These are phyloP conservation scores for Monosporozyma servazzii DNA, from an alignment of 805 yeast species.

Conservation along the genomic window DNA sequence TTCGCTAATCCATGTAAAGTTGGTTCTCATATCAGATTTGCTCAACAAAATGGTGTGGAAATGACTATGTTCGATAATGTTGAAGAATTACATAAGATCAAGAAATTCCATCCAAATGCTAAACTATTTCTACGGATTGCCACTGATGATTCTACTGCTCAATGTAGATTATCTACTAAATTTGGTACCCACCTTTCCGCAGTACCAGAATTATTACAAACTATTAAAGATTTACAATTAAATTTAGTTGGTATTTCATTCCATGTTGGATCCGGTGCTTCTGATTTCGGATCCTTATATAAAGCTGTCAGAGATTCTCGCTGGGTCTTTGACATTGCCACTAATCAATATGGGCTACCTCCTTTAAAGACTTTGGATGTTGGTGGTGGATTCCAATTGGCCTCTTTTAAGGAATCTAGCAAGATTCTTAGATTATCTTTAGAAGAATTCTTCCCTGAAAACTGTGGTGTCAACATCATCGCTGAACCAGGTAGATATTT, in stretches of 20 bases:
- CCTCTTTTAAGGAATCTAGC: constrained; percentile 52
- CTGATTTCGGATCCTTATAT: constrained; percentile 54
- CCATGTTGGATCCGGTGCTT: constrained; percentile 93
- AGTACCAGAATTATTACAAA: constrained; percentile 46
- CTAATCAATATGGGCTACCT: constrained; percentile 34
- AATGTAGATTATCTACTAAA: constrained; percentile 78
- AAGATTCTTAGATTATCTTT: constrained; percentile 47
- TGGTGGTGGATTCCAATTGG: constrained; percentile 85
- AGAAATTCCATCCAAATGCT: constrained; percentile 57
- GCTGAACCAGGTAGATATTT: constrained; percentile 94
- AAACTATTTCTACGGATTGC: constrained; percentile 68
- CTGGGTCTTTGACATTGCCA: constrained; percentile 53
- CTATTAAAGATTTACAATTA: constrained; percentile 52
- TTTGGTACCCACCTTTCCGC: constrained; percentile 68
- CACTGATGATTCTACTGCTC: constrained; percentile 83
- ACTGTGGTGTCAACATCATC: constrained; percentile 41
- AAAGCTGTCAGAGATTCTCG: constrained; percentile 69
- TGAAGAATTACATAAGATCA: constrained; percentile 73
- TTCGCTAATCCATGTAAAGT: constrained; percentile 95
- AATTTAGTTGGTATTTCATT: constrained; percentile 80
- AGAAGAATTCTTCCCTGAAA: constrained; percentile 48
- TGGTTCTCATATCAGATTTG: constrained; percentile 68
- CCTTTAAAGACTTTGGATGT: constrained; percentile 58
- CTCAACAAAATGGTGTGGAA: constrained; percentile 45
- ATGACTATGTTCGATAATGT: constrained; percentile 85